Evolutionary conservation across 2,329 filamentous ascomycete species (phyloP), one percentile per base, ranked within the genome.

Genomic region (Claviceps africana): DNA sequence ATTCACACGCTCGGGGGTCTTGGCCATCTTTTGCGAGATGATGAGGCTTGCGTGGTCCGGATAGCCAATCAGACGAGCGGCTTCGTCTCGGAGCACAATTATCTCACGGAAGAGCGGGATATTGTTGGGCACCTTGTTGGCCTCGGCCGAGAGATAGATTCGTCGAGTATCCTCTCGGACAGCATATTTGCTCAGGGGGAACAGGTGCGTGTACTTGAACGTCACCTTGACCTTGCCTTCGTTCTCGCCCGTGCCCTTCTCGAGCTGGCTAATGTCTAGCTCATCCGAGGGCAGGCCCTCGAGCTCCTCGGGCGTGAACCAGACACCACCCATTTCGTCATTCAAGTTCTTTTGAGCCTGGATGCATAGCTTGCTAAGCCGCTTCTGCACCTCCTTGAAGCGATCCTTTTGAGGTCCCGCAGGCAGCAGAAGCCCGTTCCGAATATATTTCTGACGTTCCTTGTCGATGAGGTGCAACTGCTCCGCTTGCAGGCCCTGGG

Each of bases 361-460:
- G 54, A 90, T 89, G 61, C 78, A 75, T 58, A 91, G 77, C 64
- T 85, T 78, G 57, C 82, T 86, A 52, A 93, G 72, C 13, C 85
- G 73, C 74, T 88, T 87, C 77, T 88, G 87, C 69, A 91, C 89
- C 67, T 85, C 85, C 73, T 89, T 91, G 76, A 91, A 91, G 45
- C 86, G 79, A 59, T 89, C 86, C 56, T 86, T 72, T 70, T 88
- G 73, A 4, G 76, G 71, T 1, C 85, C 86, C 25, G 79, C 78
- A 1, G 85, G 82, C 48, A 93, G 71, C 3, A 81, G 81, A 47
- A 93, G 70, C 15, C 87, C 87, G 65, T 88, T 89, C 51, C 79
- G 76, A 60, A 91, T 82, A 66, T 86, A 91, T 56, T 75, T 78
- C 68, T 88, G 87, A 60, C 84, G 78, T 61, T 89, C 83, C 70